Percentiles rank a stretch among this genome's conserved stretches.
phyloP scores from a whole-genome alignment of 2,329 filamentous ascomycete genomes.

The Aureobasidium sp. region DNA sequence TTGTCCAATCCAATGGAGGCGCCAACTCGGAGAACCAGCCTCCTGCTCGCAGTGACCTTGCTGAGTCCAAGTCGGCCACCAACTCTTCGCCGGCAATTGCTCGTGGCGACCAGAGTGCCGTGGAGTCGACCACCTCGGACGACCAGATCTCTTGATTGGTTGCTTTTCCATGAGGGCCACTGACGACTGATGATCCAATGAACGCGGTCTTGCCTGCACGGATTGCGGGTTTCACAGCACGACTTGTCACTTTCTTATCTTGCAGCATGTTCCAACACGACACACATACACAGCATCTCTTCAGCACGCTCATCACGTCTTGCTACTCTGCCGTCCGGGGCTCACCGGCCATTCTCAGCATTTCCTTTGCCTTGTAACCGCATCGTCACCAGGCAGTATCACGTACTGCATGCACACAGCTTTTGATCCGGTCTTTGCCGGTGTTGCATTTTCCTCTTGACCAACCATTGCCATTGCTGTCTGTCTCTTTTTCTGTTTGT shows the following conservation, averaged over 20 bases:
- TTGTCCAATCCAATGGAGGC: slow-evolving; percentile 2
- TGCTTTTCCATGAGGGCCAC: background rate
- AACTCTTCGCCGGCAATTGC: slow-evolving; percentile 15
- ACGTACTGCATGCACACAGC: slow-evolving; percentile 5
- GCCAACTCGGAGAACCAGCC: slow-evolving; percentile 16
- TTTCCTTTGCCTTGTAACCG: background rate
- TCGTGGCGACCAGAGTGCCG: slow-evolving; percentile 16
- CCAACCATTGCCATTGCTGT: slow-evolving; percentile 11
- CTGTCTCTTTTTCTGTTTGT: slow-evolving; percentile 1
- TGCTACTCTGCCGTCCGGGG: background rate
- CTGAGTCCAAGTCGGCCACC: slow-evolving; percentile 10
- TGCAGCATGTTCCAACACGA: slow-evolving; percentile 2
- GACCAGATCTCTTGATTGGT: slow-evolving; percentile 1
- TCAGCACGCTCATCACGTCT: slow-evolving; percentile 2
- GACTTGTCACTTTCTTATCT: slow-evolving; percentile 7
- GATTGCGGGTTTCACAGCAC: background rate
- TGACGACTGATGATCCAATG: slow-evolving; percentile 5
- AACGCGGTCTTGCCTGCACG: background rate
- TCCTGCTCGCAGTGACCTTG: slow-evolving; percentile 11
- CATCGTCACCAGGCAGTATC: background rate
- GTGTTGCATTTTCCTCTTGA: background rate
- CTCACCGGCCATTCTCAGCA: background rate
- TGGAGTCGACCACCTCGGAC: slow-evolving; percentile 3
- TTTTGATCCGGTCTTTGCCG: background rate
- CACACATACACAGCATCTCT: slow-evolving; percentile 12